Base-by-base conservation (phyloP, 2,329 filamentous ascomycete genomes). In the Colletotrichum spinosum region DNA sequence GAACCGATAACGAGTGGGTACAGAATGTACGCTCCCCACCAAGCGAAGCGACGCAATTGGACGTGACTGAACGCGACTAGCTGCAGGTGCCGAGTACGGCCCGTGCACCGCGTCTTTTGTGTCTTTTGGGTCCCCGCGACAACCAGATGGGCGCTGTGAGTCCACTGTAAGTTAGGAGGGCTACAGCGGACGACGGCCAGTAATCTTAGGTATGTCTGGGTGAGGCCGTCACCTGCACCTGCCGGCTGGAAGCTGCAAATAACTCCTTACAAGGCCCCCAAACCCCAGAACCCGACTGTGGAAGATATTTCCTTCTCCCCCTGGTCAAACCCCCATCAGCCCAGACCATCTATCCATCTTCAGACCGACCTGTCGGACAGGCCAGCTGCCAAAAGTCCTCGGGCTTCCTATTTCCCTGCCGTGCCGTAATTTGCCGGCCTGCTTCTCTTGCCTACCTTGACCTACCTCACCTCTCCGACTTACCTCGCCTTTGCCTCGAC, bases 31-130 rank as follows among this genome's bases (percentile, higher is more conserved):
- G 13, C 5, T 41, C 38, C 38, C 3, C 15, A 46, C 1, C 15
- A n/a, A 3, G 42, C 34, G 12, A 50, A 12, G 37, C 2, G n/a
- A 34, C 17, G 8, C n/a, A 11, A 51, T 58, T 55, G 48, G 54
- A 34, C 35, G 17, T 51, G 8, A 48, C 39, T 17, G 17, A 38
- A 44, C 25, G 8, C 39, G 25, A 53, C 41, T 11, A 46, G 12
- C 25, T 37, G 11, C 52, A 38, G 62, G 62, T 65, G 46, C 58
- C 58, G 46, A 55, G 4, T 2, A 11, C 49, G 63, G 53, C 13
- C 33, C 48, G 63, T 63, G 63, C 63, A 34, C 9, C 13, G 13
- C 6, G 10, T 15, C 11, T 55, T 37, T n/a, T 46, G 9, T 9
- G 15, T 25, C 33, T 8, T 1, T 39, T 35, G 49, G 56, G 63